These are phyloP conservation scores for Penicillium silybi DNA, from an alignment of 495 filamentous ascomycete genomes.

Conservation along the genomic window DNA sequence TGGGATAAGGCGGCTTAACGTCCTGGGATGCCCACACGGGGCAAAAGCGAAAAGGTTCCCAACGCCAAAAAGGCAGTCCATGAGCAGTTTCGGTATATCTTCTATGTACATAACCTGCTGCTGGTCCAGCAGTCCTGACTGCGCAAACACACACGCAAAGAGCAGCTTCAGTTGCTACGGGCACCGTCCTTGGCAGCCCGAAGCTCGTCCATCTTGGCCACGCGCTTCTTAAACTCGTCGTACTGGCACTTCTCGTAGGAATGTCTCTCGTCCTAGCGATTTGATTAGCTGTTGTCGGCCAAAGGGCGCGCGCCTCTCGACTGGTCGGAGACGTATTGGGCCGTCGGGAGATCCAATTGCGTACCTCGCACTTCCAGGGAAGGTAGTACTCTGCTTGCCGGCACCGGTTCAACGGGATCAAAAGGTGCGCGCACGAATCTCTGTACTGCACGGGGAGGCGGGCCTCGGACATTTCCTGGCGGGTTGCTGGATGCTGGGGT, in stretches of 20 bases:
- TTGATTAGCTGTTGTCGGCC: neutral
- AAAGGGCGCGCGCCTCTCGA: neutral
- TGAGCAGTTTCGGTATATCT: conserved; percentile 38
- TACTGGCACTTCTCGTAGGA: conserved; percentile 99
- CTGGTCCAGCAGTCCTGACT: conserved; percentile 23
- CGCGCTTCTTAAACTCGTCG: conserved; percentile 95
- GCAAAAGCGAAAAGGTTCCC: conserved; percentile 12
- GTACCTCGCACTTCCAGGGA: conserved; percentile 96
- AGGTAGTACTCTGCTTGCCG: conserved; percentile 88
- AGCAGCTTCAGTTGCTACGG: conserved; percentile 71
- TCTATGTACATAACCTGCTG: conserved; percentile 47
- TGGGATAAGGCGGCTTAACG: neutral
- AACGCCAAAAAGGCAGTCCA: conserved; percentile 38
- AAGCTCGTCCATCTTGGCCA: conserved; percentile 97
- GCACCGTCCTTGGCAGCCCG: conserved; percentile 79
- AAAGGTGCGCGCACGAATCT: conserved; percentile 88
- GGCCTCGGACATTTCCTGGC: conserved; percentile 89
- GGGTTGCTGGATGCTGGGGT: conserved; percentile 54
- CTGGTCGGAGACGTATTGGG: neutral
- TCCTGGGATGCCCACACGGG: neutral
- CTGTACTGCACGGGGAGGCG: conserved; percentile 85
- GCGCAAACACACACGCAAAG: conserved; percentile 10
- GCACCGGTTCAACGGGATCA: conserved; percentile 94
- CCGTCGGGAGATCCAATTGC: conserved; percentile 19
- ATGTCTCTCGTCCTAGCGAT: conserved; percentile 81